phyloP scores from a whole-genome alignment of 805 yeast genomes.

The Debaryomyces maramus region DNA sequence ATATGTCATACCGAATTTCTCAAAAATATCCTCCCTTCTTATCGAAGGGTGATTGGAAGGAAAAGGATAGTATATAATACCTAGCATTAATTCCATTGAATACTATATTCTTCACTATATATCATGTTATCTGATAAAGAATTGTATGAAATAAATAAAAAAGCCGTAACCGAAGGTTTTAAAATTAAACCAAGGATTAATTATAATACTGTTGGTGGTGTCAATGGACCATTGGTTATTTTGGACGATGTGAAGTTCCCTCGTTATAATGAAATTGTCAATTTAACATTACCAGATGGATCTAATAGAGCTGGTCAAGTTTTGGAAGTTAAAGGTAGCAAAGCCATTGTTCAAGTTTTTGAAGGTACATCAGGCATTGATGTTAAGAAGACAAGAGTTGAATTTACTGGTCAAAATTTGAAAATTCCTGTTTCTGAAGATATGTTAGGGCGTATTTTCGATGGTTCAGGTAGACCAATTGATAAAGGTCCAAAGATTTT shows the following conservation, averaged over 20 bases:
- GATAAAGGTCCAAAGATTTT: constrained; percentile 98
- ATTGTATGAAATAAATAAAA: constrained; percentile 76
- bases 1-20: neutral
- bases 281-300: constrained; percentile 95
- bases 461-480: constrained; percentile 98
- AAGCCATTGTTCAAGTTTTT: constrained; percentile 97
- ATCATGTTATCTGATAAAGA: constrained; percentile 42
- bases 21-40: neutral
- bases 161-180: constrained; percentile 90
- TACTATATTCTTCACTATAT: neutral
- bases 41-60: neutral
- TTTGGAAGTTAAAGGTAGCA: constrained; percentile 92
- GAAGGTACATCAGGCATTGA: constrained; percentile 99
- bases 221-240: constrained; percentile 95
- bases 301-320: constrained; percentile 95
- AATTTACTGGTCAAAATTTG: constrained; percentile 93
- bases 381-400: constrained; percentile 95
- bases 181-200: constrained; percentile 86
- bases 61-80: neutral
- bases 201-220: constrained; percentile 97
- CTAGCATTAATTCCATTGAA: neutral
- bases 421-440: constrained; percentile 96
- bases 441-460: constrained; percentile 95
- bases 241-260: constrained; percentile 50
- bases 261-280: constrained; percentile 93